These are phyloP conservation scores for Aspergillus vadensis DNA, from an alignment of 2,329 filamentous ascomycete genomes.

Conservation along the genomic window DNA sequence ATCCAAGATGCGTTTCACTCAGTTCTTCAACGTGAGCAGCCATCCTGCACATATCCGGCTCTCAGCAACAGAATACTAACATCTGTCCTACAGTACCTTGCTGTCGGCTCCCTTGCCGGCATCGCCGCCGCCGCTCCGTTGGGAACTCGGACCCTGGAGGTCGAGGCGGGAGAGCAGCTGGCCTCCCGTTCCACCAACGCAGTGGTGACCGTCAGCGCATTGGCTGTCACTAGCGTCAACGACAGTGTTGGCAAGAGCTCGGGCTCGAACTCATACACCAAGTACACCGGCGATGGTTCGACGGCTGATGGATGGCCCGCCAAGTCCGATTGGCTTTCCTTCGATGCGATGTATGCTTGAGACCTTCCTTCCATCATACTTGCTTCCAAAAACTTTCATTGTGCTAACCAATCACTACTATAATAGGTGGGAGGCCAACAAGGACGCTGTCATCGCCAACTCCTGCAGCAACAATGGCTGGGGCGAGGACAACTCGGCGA, in stretches of 20 bases:
- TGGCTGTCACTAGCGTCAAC: constrained; percentile 1
- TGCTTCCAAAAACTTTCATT: neutral
- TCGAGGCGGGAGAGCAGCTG: neutral
- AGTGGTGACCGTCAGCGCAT: constrained; percentile 1
- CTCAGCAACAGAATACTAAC: neutral
- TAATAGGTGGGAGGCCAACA: constrained; percentile 21
- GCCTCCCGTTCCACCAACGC: constrained; percentile 4
- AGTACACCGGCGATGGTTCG: constrained; percentile 26
- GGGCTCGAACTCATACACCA: constrained; percentile 9
- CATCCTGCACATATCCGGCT: neutral
- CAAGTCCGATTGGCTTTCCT: constrained; percentile 20
- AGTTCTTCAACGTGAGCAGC: constrained; percentile 3
- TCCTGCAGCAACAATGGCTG: constrained; percentile 21
- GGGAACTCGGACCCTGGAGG: constrained; percentile 5
- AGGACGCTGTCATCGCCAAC: constrained; percentile 10
- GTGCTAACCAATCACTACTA: neutral
- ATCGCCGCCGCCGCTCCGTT: neutral
- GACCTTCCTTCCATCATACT: too few relatives aligned
- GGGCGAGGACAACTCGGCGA: constrained; percentile 30
- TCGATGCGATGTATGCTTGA: constrained; percentile 25
- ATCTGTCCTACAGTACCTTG: neutral
- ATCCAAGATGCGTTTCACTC: constrained; percentile 7
- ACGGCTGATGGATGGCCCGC: constrained; percentile 30
- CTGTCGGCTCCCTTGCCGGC: neutral
- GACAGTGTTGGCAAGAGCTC: neutral